Percentiles rank a stretch among this genome's conserved stretches.
Evolutionary conservation across 306 rosid species (phyloP).

Genomic region (Dalbergia oliveri): DNA sequence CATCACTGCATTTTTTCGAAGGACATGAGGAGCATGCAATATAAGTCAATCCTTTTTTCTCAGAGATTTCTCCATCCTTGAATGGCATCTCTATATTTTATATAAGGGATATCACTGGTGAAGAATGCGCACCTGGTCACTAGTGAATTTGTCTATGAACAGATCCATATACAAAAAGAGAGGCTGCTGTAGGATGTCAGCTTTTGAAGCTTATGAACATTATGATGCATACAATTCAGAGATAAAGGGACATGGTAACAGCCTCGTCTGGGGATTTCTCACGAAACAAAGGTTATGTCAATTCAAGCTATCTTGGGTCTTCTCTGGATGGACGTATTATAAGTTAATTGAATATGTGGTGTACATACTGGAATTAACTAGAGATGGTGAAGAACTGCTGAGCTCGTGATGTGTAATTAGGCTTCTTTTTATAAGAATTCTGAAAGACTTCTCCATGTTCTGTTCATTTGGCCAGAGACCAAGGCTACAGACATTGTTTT

Average conservation of each 20-base stretch:
- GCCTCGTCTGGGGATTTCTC: slow-evolving; percentile 42
- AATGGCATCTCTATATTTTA: slow-evolving; percentile 55
- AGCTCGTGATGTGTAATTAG: slow-evolving; percentile 56
- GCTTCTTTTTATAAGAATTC: slow-evolving; percentile 40
- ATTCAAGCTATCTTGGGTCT: slow-evolving; percentile 51
- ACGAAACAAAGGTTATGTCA: slow-evolving; percentile 41
- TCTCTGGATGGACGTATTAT: slow-evolving; percentile 38
- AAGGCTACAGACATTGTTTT: slow-evolving; percentile 44
- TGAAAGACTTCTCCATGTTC: slow-evolving; percentile 50
- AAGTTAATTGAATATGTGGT: slow-evolving; percentile 49
- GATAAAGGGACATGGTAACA: slow-evolving; percentile 51
- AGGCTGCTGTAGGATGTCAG: slow-evolving; percentile 78
- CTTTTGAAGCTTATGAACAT: slow-evolving; percentile 62
- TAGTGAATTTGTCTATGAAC: slow-evolving; percentile 79
- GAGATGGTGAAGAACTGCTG: slow-evolving; percentile 53
- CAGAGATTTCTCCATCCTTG: slow-evolving; percentile 43
- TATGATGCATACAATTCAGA: slow-evolving; percentile 58
- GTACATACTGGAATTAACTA: slow-evolving; percentile 57
- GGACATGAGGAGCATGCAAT: neutral
- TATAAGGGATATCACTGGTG: slow-evolving; percentile 58
- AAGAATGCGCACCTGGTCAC: slow-evolving; percentile 70
- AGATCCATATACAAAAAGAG: slow-evolving; percentile 67
- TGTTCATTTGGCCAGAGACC: slow-evolving; percentile 56
- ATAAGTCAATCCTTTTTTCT: slow-evolving; percentile 30
- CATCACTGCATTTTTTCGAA: slow-evolving; percentile 5